Base-by-base conservation (phyloP, 352 stramenopile species). In the Pilasporangium apinafurcum region DNA sequence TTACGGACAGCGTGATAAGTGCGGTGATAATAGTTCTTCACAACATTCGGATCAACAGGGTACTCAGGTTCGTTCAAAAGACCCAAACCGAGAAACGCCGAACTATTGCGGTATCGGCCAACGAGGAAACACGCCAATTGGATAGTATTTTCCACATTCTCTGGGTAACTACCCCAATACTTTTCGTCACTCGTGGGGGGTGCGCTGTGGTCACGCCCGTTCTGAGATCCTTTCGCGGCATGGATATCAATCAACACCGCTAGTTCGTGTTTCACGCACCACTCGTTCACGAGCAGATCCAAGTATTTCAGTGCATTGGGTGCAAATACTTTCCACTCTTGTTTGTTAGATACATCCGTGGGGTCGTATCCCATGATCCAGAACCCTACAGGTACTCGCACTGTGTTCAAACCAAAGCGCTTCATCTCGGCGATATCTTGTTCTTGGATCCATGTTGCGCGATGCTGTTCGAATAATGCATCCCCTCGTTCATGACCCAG, bases 211-310 rank as follows among this genome's bases (percentile, higher is more conserved):
- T 95, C 80, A 29, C 81, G 69, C 10, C 78, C 82, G 51, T 91
- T 93, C 50, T 95, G 78, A 2, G 63, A 86, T 4, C 83, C 82
- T 25, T 83, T 77, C 5, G 74, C 70, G 12, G 62, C 83, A 48
- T 95, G 83, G 42, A 96, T 74, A 58, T 90, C 74, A 20, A 87
- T 42, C 30, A 89, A 68, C 24, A 96, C 79, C 13, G 84, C 51
- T 3, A 96, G 41, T 5, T 78, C 64, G 44, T 77, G 56, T 34
- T 80, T 65, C 12, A 58, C 56, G 43, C 61, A 78, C 83, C 82
- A 95, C 21, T 81, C 52, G 28, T 92, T 75, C 35, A 96, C 64
- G 26, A 96, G 61, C 53, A 65, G 40, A 50, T 85, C 89, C 58
- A 96, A 55, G 60, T 74, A 86, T 36, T 59, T 62, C 7, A 85